Evolutionary conservation across 2,329 filamentous ascomycete genomes (phyloP).

Genomic region (Rutstroemia sp.): DNA sequence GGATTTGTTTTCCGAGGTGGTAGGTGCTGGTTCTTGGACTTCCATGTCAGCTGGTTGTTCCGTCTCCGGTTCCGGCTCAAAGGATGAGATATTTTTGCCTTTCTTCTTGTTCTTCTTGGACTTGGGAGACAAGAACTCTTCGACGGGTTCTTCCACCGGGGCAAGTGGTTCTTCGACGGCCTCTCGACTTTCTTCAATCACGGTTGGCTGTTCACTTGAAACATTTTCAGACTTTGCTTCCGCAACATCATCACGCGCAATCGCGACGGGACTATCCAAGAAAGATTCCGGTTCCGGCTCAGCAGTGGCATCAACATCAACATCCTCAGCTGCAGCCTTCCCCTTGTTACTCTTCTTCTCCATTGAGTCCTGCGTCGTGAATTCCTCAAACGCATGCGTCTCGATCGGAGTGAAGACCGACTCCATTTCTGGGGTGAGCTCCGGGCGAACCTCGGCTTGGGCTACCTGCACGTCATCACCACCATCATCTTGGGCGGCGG

Average conservation of each 20-base stretch:
- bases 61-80: conserved; percentile 2
- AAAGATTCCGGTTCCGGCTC: background rate
- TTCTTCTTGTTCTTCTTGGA: conserved; percentile 22
- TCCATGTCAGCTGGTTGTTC: background rate
- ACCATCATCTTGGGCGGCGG: conserved; percentile 12
- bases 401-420: background rate
- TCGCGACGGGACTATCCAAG: background rate
- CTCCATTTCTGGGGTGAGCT: background rate
- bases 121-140: conserved; percentile 9
- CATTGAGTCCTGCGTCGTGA: conserved; percentile 8
- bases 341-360: conserved; percentile 14
- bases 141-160: conserved; percentile 4
- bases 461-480: background rate
- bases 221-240: background rate
- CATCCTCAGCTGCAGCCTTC: background rate
- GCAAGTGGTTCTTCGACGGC: background rate
- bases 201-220: conserved; percentile 6
- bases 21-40: background rate
- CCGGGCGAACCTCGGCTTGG: conserved; percentile 6
- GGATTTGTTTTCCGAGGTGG: background rate
- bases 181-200: background rate
- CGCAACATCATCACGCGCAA: background rate
- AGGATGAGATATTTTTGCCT: conserved; percentile 1
- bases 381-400: background rate
- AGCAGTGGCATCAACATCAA: no score